These are phyloP conservation scores for Fusarium torreyae DNA, from an alignment of 2,329 filamentous ascomycete species.

Conservation along the genomic window DNA sequence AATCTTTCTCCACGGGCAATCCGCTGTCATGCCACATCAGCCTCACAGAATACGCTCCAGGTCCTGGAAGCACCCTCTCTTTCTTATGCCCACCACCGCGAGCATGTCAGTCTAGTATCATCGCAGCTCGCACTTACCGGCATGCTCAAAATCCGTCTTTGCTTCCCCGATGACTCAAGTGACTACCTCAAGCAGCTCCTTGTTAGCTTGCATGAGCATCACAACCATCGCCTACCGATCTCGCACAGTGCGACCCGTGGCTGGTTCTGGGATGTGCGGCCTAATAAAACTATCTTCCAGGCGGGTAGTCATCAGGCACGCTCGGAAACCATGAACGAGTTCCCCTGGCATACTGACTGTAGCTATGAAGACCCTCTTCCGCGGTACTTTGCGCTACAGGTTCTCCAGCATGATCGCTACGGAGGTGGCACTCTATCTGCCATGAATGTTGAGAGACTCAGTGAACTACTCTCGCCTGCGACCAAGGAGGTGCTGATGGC, in stretches of 20 bases:
- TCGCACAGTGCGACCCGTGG: constrained; percentile 58
- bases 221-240: constrained; percentile 58
- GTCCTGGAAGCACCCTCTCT: constrained; percentile 31
- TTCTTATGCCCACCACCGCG: constrained; percentile 24
- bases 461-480: constrained; percentile 44
- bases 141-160: constrained; percentile 56
- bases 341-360: constrained; percentile 63
- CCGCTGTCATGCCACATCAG: constrained; percentile 14
- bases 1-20: not conserved
- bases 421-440: constrained; percentile 60
- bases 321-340: constrained; percentile 60
- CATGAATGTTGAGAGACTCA: constrained; percentile 53
- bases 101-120: constrained; percentile 38
- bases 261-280: constrained; percentile 63
- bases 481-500: constrained; percentile 44
- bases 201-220: constrained; percentile 51
- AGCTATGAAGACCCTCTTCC: constrained; percentile 58
- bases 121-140: constrained; percentile 44
- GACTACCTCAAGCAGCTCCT: constrained; percentile 55
- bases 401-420: constrained; percentile 58
- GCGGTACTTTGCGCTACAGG: constrained; percentile 59
- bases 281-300: constrained; percentile 50
- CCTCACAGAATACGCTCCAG: constrained; percentile 14
- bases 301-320: constrained; percentile 54
- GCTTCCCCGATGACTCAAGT: constrained; percentile 54